Evolutionary conservation across 345 rosid species (phyloP), one percentile per base, ranked within the genome.

Genomic region (Gossypium herbaceum): DNA sequence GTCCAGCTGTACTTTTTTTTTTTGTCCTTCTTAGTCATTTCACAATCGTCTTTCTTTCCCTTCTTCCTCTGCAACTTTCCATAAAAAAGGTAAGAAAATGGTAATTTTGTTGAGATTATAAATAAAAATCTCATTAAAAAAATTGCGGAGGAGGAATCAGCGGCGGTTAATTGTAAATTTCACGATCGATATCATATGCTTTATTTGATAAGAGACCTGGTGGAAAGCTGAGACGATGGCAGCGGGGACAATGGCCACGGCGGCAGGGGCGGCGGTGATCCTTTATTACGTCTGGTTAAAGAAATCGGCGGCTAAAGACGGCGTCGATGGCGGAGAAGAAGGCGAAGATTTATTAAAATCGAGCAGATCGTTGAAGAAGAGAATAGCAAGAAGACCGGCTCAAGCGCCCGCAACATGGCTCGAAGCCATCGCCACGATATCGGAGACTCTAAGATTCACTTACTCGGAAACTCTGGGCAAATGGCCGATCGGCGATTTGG

Each of bases 401-500:
- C 94, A 90, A 81, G 98, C 99, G 12, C 97, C 99, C 9, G 96
- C 97, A 27, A 95, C 98, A 44, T 90, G 95, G 93, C 84, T 90
- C n/a, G 97, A 95, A 84, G 83, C 97, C 27, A 85, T 95, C 56
- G 80, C 94, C 0, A 95, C 98, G 43, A 57, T 95, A 41, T 86
- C 94, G 12, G 98, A 95, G 83, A 95, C 99, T 34, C 86, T 95
- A 19, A 83, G 94, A 68, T 95, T 93, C 66, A 95, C 97, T 11
- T 96, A 90, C 85, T 89, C 97, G 10, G 98, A 96, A 82, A 96
- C 99, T 65, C 79, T 96, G 29, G 99, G 99, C 5, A 93, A 96
- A 85, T 96, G 99, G 98, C 99, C 99, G 10, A 85, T 96, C 39
- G 97, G 87, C 29, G 97, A 96, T 85, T 84, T 96, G 77, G 99